Percentiles rank a stretch among this genome's conserved stretches.
phyloP scores from a whole-genome alignment of 176 grass and related monocot genomes.

The Ampelocalamus luodianensis region DNA sequence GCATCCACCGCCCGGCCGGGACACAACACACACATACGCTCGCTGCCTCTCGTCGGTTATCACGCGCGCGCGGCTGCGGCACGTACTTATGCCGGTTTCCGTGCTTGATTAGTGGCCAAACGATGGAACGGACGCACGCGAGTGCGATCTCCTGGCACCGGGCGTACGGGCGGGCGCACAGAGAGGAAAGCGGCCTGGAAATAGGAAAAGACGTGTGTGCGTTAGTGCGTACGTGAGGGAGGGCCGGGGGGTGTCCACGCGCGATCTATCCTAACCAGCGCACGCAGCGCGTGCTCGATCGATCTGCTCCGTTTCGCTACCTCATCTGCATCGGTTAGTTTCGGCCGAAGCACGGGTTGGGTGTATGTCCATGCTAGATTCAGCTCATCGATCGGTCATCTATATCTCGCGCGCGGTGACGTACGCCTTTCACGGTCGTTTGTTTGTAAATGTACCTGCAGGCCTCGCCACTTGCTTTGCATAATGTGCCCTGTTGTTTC shows the following conservation, averaged over 20 bases:
- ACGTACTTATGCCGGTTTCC: neutral
- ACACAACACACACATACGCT: neutral
- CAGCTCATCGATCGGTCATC: neutral
- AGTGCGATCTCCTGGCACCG: conserved; percentile 42
- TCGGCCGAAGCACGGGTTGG: too few species aligned
- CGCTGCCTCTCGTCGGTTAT: neutral
- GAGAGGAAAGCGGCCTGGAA: neutral
- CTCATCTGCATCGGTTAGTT: neutral
- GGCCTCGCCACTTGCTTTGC: neutral
- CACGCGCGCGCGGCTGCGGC: neutral
- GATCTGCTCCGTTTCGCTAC: neutral
- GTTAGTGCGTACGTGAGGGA: neutral
- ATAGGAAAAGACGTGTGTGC: neutral
- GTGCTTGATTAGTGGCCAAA: conserved; percentile 12
- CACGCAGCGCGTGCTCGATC: neutral
- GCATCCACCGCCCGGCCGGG: neutral
- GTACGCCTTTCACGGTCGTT: neutral
- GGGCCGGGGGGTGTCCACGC: neutral
- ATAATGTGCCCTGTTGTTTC: too few species aligned
- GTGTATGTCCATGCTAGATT: neutral
- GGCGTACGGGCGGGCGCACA: neutral
- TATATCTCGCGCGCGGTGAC: too few species aligned
- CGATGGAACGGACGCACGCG: conserved; percentile 1
- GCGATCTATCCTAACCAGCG: too few species aligned
- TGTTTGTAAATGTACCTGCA: neutral